phyloP scores from a whole-genome alignment of 768 basidiomycete species.

The Myochromella boudieri region DNA sequence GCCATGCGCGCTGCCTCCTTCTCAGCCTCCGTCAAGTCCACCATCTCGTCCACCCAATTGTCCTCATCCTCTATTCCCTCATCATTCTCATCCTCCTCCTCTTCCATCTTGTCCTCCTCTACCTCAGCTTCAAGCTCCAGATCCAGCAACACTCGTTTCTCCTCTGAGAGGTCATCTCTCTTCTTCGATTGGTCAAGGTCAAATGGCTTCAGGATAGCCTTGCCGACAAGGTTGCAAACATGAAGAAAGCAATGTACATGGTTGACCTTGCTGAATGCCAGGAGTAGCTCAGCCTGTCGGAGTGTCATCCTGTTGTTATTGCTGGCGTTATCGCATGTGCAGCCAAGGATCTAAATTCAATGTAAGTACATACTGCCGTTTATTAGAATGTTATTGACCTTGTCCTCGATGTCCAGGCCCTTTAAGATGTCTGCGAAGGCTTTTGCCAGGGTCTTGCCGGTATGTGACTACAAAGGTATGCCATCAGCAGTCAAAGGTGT shows the following conservation, averaged over 20 bases:
- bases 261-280: slow-evolving; percentile 25
- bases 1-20: slow-evolving; percentile 12
- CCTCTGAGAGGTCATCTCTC: slow-evolving; percentile 26
- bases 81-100: slow-evolving; percentile 16
- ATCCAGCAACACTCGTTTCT: slow-evolving; percentile 3
- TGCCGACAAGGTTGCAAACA: slow-evolving; percentile 6
- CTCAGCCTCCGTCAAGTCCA: slow-evolving; percentile 14
- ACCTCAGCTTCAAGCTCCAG: not conserved
- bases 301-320: slow-evolving; percentile 7
- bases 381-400: slow-evolving; percentile 18
- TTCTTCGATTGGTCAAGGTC: slow-evolving; percentile 26
- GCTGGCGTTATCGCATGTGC: slow-evolving; percentile 6
- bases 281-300: slow-evolving; percentile 19
- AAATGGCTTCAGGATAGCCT: slow-evolving; percentile 4
- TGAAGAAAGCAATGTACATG: slow-evolving; percentile 2
- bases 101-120: slow-evolving; percentile 4
- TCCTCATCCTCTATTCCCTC: slow-evolving; percentile 18
- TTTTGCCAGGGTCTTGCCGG: not conserved
- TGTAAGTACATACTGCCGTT: not conserved
- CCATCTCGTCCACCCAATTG: slow-evolving; percentile 22
- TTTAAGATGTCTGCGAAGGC: not conserved
- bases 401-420: slow-evolving; percentile 27
- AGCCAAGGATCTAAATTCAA: slow-evolving; percentile 2
- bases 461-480: not conserved
- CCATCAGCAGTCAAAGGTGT: not conserved